Conservation (phyloP, 2,329 filamentous ascomycete genomes). For the Fusarium piperis region DNA sequence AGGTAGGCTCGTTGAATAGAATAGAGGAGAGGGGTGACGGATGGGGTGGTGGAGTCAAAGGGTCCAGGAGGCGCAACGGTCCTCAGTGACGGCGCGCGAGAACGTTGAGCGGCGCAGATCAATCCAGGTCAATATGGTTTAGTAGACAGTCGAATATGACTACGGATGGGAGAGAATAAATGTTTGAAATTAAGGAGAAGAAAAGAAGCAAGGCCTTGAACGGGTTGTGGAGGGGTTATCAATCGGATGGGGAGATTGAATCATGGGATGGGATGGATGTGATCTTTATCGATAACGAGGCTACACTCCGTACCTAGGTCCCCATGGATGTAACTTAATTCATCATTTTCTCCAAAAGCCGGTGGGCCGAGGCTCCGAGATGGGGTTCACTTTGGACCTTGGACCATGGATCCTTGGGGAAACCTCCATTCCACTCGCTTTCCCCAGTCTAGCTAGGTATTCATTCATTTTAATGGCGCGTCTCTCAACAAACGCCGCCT, state of each 20-base stretch:
- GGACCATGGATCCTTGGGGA: constrained; percentile 16
- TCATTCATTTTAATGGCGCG: constrained; percentile 11
- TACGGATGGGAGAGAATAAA: background rate
- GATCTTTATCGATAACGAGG: constrained; percentile 36
- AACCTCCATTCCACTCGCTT: constrained; percentile 4
- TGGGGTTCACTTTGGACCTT: too few species aligned
- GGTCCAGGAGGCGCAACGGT: constrained; percentile 11
- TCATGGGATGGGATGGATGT: background rate
- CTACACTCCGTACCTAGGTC: background rate
- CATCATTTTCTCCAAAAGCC: constrained; percentile 29
- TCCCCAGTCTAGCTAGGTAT: background rate
- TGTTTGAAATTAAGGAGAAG: background rate
- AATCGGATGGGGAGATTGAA: constrained; percentile 32
- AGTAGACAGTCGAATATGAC: background rate
- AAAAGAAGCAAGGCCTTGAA: constrained; percentile 1
- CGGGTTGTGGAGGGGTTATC: constrained; percentile 32
- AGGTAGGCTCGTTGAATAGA: constrained; percentile 8
- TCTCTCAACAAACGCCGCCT: constrained; percentile 28
- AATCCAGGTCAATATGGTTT: background rate
- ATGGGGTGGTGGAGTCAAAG: constrained; percentile 30
- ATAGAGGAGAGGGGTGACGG: too few species aligned
- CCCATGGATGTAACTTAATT: background rate
- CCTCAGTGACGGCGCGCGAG: constrained; percentile 1
- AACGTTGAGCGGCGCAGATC: background rate
- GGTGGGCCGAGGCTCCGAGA: constrained; percentile 40